These are phyloP conservation scores for Microsporum audouinii DNA, from an alignment of 2,329 filamentous ascomycete species.

Conservation along the genomic window DNA sequence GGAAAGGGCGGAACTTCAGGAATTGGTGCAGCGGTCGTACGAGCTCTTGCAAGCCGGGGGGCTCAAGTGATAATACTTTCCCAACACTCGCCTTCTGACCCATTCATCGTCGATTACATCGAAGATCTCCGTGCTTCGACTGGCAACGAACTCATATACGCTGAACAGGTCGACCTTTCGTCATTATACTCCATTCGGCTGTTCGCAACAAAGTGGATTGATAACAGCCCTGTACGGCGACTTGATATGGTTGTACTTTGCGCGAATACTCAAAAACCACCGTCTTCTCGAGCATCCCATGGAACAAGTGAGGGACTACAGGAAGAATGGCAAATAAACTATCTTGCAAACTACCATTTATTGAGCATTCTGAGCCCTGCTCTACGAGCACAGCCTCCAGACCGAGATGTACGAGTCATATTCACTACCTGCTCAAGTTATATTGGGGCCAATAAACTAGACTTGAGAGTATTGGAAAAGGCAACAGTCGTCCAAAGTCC, in stretches of 20 bases:
- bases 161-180: conserved; percentile 82
- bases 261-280: conserved; percentile 63
- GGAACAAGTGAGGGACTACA: conserved; percentile 72
- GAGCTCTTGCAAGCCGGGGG: conserved; percentile 65
- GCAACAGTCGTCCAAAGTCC: conserved; percentile 35
- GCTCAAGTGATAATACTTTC: conserved; percentile 88
- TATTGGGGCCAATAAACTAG: conserved; percentile 56
- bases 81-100: conserved; percentile 65
- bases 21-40: conserved; percentile 66
- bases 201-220: conserved; percentile 96
- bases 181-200: conserved; percentile 81
- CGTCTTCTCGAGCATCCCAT: conserved; percentile 43
- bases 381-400: conserved; percentile 78
- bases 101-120: conserved; percentile 86
- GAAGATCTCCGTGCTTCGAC: conserved; percentile 70
- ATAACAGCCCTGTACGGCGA: conserved; percentile 78
- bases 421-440: conserved; percentile 82
- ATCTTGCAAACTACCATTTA: conserved; percentile 88
- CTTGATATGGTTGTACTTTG: conserved; percentile 87
- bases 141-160: conserved; percentile 79
- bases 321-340: conserved; percentile 88
- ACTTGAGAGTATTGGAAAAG: conserved; percentile 27
- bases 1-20: conserved; percentile 74
- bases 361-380: conserved; percentile 84
- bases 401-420: conserved; percentile 82